A percentile compares a stretch with the other conserved stretches of the same genome.
These are phyloP conservation scores for Podospora sp. DNA, from an alignment of 495 filamentous ascomycete genomes.

Conservation along the genomic window DNA sequence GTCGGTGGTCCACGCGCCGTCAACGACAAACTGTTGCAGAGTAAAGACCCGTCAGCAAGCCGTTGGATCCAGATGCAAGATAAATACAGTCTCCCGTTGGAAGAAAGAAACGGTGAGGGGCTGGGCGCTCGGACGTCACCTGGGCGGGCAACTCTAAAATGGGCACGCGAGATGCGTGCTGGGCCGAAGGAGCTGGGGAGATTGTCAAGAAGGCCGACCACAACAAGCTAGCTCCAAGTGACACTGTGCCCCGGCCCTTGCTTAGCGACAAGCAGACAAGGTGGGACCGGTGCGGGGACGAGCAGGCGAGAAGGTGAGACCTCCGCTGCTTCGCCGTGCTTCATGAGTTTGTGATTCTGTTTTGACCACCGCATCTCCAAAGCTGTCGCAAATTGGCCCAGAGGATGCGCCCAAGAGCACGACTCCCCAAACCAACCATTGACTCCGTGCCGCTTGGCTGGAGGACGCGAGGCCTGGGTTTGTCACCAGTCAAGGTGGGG, in stretches of 20 bases:
- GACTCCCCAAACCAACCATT: neutral
- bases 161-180: conserved; percentile 7
- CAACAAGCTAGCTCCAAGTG: conserved; percentile 5
- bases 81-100: neutral
- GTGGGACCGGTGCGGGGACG: conserved; percentile 5
- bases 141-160: conserved; percentile 13
- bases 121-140: conserved; percentile 17
- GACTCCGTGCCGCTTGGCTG: neutral
- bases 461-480: neutral
- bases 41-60: conserved; percentile 24
- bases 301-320: neutral
- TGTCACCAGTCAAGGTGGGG: neutral
- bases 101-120: conserved; percentile 15
- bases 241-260: conserved; percentile 6
- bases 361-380: neutral
- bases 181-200: neutral
- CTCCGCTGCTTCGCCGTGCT: neutral
- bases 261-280: neutral
- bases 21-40: conserved; percentile 77
- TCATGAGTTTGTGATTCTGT: neutral
- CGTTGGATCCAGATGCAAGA: neutral
- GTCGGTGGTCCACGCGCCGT: conserved; percentile 83
- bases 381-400: neutral
- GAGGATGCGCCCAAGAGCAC: neutral
- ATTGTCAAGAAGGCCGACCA: neutral